Percentiles rank a stretch among this genome's conserved stretches.
phyloP scores from a whole-genome alignment of 2,329 filamentous ascomycete genomes.

The Orbilia brochopaga region DNA sequence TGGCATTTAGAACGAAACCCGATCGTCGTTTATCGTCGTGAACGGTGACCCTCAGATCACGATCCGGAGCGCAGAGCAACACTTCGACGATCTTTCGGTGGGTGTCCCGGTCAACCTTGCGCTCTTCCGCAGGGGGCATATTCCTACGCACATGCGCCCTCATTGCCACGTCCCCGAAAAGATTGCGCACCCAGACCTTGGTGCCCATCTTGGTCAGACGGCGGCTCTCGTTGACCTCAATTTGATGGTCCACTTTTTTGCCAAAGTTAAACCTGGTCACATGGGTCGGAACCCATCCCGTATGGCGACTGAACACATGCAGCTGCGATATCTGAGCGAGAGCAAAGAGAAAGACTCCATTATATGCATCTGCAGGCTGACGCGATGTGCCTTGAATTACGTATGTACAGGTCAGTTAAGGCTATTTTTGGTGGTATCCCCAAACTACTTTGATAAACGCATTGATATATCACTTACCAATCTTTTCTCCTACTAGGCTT shows the following conservation, averaged over 20 bases:
- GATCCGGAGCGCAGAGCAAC: conserved; percentile 17
- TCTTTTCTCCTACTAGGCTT: conserved; percentile 61
- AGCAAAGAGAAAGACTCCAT: conserved; percentile 65
- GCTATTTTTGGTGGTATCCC: not conserved
- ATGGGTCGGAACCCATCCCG: conserved; percentile 58
- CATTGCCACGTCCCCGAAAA: conserved; percentile 54
- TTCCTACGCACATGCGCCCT: conserved; percentile 52
- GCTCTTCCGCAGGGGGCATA: conserved; percentile 37
- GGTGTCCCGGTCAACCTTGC: conserved; percentile 52
- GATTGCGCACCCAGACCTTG: conserved; percentile 51
- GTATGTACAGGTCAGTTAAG: conserved; percentile 9
- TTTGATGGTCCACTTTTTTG: conserved; percentile 18
- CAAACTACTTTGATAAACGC: not conserved
- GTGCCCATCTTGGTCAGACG: conserved; percentile 58
- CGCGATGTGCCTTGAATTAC: conserved; percentile 71
- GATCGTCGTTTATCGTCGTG: conserved; percentile 39
- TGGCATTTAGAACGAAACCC: conserved; percentile 3
- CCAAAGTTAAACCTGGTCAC: conserved; percentile 52
- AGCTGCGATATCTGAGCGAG: conserved; percentile 19
- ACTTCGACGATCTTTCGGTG: conserved; percentile 48
- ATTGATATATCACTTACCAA: conserved; percentile 57
- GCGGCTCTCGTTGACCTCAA: conserved; percentile 64
- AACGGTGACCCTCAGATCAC: conserved; percentile 30
- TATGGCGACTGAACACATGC: too few species aligned
- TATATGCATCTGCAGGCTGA: too few species aligned